Base-by-base conservation (phyloP, 1,284 basidiomycete species). In the Marasmius fiardii region DNA sequence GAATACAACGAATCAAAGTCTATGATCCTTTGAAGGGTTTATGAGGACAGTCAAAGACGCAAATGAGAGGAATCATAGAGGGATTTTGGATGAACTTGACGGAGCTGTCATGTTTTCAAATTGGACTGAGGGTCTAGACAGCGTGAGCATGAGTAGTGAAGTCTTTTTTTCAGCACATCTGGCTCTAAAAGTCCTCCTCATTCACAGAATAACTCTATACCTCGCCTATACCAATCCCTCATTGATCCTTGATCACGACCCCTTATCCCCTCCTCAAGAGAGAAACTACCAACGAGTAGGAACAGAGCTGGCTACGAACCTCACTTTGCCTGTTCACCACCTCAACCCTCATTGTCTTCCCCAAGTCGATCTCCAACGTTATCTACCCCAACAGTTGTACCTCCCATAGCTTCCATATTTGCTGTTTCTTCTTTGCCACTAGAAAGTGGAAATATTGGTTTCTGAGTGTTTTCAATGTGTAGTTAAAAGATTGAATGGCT, bases 81-180 rank as follows among this genome's bases (percentile, higher is more conserved):
- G 71, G 20, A 69, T 88, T 2, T 67, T 90, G 51, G 81, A 86
- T 51, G 86, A 90, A 64, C 65, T 90, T 58, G 79, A 88, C 65
- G 82, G 86, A 50, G 85, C 88, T 65, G 86, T 86, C 1, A 65
- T 88, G 60, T 85, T 81, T 24, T 45, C 44, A 10, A 28, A 23
- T 16, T 45, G 11, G 39, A 20, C 11, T 41, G 39, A 31, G 28
- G 28, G 28, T n/a, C n/a, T n/a, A n/a, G n/a, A n/a, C n/a, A n/a
- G n/a, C n/a, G n/a, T n/a, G n/a, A n/a, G n/a, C n/a, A n/a, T n/a
- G n/a, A n/a, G n/a, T n/a, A n/a, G n/a, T n/a, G n/a, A n/a, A n/a
- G n/a, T n/a, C n/a, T n/a, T n/a, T n/a, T n/a, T n/a, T n/a, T n/a
- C n/a, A n/a, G n/a, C n/a, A n/a, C n/a, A n/a, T n/a, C 35, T 35